phyloP scores from a whole-genome alignment of 345 rosid species.

The Ceriops tagal region DNA sequence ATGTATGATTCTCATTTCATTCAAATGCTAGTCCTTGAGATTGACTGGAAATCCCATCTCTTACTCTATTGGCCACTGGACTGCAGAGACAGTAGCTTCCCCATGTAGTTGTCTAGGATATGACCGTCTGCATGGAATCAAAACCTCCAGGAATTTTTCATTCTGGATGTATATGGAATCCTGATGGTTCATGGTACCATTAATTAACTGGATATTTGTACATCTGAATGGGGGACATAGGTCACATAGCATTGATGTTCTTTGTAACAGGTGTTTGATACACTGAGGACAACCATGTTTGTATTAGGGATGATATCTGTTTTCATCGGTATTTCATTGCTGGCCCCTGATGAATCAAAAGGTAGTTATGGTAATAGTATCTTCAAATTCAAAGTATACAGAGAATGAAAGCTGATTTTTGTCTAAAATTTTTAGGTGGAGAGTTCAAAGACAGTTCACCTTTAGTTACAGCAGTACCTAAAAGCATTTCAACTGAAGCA shows the following conservation, averaged over 20 bases:
- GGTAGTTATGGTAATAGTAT: conserved; percentile 30
- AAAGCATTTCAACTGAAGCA: conserved; percentile 50
- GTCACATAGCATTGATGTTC: conserved; percentile 6
- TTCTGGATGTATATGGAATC: neutral
- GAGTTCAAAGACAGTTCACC: conserved; percentile 67
- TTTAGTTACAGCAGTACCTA: conserved; percentile 47
- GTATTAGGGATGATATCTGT: conserved; percentile 82
- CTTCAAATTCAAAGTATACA: neutral
- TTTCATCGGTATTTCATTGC: conserved; percentile 79
- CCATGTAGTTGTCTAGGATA: neutral
- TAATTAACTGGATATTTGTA: conserved; percentile 3
- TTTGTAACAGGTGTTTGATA: conserved; percentile 69
- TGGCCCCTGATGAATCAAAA: conserved; percentile 94
- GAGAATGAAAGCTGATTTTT: neutral
- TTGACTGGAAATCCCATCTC: neutral
- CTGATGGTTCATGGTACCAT: neutral
- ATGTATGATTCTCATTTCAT: neutral
- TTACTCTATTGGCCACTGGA: neutral
- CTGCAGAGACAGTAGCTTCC: neutral
- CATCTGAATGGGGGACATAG: conserved; percentile 11
- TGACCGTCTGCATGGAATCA: neutral
- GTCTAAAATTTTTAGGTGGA: conserved; percentile 43
- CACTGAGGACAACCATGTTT: conserved; percentile 91
- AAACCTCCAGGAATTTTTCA: conserved; percentile 1
- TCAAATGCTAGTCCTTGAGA: neutral